A percentile compares a stretch with the other conserved stretches of the same genome.
phyloP scores from a whole-genome alignment of 768 basidiomycete genomes.

The Pseudohyphozyma bogoriensis region DNA sequence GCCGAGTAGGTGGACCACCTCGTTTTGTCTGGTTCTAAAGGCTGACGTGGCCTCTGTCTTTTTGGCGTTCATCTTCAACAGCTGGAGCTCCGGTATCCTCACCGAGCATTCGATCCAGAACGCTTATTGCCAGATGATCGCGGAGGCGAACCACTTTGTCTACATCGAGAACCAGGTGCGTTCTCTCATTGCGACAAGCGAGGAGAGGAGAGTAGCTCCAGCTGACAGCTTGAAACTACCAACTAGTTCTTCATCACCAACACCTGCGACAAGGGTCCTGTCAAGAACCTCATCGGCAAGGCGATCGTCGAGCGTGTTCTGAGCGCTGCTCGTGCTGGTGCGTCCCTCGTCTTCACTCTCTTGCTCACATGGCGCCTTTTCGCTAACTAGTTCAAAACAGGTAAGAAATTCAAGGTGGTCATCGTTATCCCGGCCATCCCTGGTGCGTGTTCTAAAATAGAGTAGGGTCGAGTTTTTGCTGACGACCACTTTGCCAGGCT shows the following conservation, averaged over 20 bases:
- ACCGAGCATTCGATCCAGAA: slow-evolving; percentile 86
- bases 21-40: too few species aligned
- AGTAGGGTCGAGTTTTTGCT: slow-evolving; percentile 34
- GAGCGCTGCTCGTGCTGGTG: slow-evolving; percentile 58
- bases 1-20: slow-evolving; percentile 87
- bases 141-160: slow-evolving; percentile 74
- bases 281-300: slow-evolving; percentile 71
- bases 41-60: too few species aligned
- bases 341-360: too few species aligned
- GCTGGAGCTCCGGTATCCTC: slow-evolving; percentile 82
- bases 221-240: too few species aligned
- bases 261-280: slow-evolving; percentile 41
- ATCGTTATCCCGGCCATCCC: slow-evolving; percentile 84
- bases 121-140: slow-evolving; percentile 53
- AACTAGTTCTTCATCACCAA: slow-evolving; percentile 31
- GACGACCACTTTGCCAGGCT: too few species aligned
- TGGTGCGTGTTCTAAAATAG: slow-evolving; percentile 69
- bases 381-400: too few species aligned
- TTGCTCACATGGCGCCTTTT: too few species aligned
- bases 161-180: slow-evolving; percentile 57
- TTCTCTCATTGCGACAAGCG: too few species aligned
- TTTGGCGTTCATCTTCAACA: too few species aligned
- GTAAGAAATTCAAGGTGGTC: slow-evolving; percentile 45
- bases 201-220: too few species aligned
- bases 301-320: slow-evolving; percentile 77